Base-by-base conservation (phyloP, 2,329 filamentous ascomycete genomes). In the Penicillium brevicompactum region DNA sequence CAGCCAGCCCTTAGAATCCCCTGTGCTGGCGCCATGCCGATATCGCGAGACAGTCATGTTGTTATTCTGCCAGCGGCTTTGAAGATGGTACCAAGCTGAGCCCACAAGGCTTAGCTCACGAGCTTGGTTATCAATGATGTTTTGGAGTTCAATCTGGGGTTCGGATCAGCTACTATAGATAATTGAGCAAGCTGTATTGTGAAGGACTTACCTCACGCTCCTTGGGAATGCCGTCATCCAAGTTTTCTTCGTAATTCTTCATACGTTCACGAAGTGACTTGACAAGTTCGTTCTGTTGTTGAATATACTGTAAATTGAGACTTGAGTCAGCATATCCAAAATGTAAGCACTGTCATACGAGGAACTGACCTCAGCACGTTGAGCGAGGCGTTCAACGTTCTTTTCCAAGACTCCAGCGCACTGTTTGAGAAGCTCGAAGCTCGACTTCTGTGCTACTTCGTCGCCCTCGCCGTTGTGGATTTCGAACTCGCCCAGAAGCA, bases 361-460 rank as follows among this genome's bases (percentile, higher is more conserved):
- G 38, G 38, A 44, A 73, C 70, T 68, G 34, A 77, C 75, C 73
- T 77, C 74, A 57, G 73, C 74, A 56, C 75, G 74, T 56, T 75
- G 71, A 30, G 74, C 73, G 30, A 77, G 66, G 32, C 71, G 70
- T 55, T 77, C 74, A 22, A 74, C 65, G 47, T 77, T 84, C 62
- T 84, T 85, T 71, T 84, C 84, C 57, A 82, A 78, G 40, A 83
- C 78, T 27, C 80, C 80, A n/a, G 77, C 78, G 38, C 78, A 79
- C 59, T 75, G 73, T 51, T 74, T 75, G 18, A 74, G 64, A 41
- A 77, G 68, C 49, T 77, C 73, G 37, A 71, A 66, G 40, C 67
- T 70, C 11, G 74, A 74, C 53, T 74, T 70, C 48, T 74, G 67
- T 10, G 69, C 57, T 30, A 65, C 60, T 38, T 73, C 70, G 2